These are phyloP conservation scores for Lasiosphaeria ovina DNA, from an alignment of 495 filamentous ascomycete species.

Conservation along the genomic window DNA sequence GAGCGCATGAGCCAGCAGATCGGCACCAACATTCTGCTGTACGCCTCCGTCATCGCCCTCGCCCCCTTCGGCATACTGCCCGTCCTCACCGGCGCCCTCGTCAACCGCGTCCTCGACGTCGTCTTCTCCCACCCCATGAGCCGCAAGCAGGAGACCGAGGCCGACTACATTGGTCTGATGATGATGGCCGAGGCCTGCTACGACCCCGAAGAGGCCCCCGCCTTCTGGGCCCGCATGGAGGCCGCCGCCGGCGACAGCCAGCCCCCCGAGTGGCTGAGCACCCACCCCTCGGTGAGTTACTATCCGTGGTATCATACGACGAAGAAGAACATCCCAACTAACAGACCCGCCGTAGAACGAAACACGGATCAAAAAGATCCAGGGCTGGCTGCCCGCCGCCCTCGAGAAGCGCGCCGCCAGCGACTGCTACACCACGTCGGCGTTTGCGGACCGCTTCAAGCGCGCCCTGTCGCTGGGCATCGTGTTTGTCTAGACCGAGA, in stretches of 20 bases:
- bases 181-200: slow-evolving; percentile 62
- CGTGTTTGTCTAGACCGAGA: slow-evolving; percentile 10
- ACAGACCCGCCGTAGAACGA: slow-evolving; percentile 47
- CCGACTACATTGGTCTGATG: slow-evolving; percentile 85
- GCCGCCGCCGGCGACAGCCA: slow-evolving; percentile 45
- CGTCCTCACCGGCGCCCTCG: slow-evolving; percentile 52
- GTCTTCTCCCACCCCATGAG: slow-evolving; percentile 68
- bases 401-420: slow-evolving; percentile 51
- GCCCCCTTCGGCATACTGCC: slow-evolving; percentile 51
- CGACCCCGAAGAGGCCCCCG: slow-evolving; percentile 69
- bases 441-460: slow-evolving; percentile 39
- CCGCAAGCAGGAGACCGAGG: slow-evolving; percentile 62
- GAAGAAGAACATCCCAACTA: neutral
- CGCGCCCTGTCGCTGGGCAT: slow-evolving; percentile 28
- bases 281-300: slow-evolving; percentile 71
- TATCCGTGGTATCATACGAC: neutral
- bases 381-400: slow-evolving; percentile 63
- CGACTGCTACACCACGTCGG: slow-evolving; percentile 44
- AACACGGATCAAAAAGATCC: slow-evolving; percentile 68
- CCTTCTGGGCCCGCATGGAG: slow-evolving; percentile 78
- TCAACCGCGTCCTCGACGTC: slow-evolving; percentile 43
- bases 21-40: slow-evolving; percentile 53
- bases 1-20: slow-evolving; percentile 69
- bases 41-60: slow-evolving; percentile 47
- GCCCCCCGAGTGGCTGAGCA: slow-evolving; percentile 77